Conservation (phyloP, 371 early-diverging fungal genomes). For the Lichtheimia corymbifera region DNA sequence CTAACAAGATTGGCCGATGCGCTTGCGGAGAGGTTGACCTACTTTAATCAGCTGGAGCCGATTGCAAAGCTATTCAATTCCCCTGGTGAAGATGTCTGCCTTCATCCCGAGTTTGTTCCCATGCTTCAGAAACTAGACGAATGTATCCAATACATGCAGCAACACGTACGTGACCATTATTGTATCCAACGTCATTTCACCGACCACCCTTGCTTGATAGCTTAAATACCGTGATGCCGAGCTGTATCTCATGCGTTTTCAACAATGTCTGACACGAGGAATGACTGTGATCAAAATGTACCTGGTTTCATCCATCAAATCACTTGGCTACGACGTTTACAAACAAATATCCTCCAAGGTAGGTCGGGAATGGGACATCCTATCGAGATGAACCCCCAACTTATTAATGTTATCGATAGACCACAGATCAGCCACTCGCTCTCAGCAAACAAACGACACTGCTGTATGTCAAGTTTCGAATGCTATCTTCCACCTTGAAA, state of each 20-base stretch:
- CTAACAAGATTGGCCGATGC: slow-evolving; percentile 68
- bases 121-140: slow-evolving; percentile 76
- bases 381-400: not conserved
- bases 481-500: slow-evolving; percentile 64
- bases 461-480: slow-evolving; percentile 79
- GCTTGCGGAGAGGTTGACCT: slow-evolving; percentile 63
- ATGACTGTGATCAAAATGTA: slow-evolving; percentile 90
- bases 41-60: slow-evolving; percentile 82
- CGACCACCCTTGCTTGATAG: slow-evolving; percentile 24
- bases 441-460: slow-evolving; percentile 50
- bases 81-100: slow-evolving; percentile 82
- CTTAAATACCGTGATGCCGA: slow-evolving; percentile 81
- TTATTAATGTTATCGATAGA: not conserved
- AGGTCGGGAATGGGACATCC: not conserved
- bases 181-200: not conserved
- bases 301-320: slow-evolving; percentile 68
- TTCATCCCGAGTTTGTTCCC: slow-evolving; percentile 75
- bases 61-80: slow-evolving; percentile 76
- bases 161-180: slow-evolving; percentile 55
- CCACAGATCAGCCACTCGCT: slow-evolving; percentile 10
- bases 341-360: slow-evolving; percentile 44
- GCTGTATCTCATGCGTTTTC: slow-evolving; percentile 86
- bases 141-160: slow-evolving; percentile 77
- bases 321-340: slow-evolving; percentile 61
- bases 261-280: slow-evolving; percentile 88